A percentile compares a stretch with the other conserved stretches of the same genome.
These are phyloP conservation scores for Pulveroboletus sp. DNA, from an alignment of 768 basidiomycete genomes.

Conservation along the genomic window DNA sequence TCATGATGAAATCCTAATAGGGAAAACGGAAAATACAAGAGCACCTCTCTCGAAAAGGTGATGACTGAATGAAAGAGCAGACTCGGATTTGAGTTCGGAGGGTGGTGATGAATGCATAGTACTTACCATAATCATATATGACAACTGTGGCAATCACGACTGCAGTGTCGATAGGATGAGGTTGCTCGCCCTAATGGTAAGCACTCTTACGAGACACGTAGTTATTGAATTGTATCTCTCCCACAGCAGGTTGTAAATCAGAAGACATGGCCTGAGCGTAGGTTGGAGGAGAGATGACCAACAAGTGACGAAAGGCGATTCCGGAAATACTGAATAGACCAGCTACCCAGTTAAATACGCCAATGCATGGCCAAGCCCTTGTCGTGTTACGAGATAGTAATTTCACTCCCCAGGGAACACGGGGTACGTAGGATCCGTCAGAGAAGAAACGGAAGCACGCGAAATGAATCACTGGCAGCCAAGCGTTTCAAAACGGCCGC, in stretches of 20 bases:
- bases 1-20: neutral
- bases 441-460: neutral
- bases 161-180: slow-evolving; percentile 4
- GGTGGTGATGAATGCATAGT: neutral
- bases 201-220: slow-evolving; percentile 6
- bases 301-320: neutral
- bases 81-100: neutral
- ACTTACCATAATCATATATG: slow-evolving; percentile 21
- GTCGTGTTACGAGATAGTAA: neutral
- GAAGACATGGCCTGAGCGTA: slow-evolving; percentile 10
- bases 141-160: slow-evolving; percentile 9
- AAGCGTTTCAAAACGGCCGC: neutral
- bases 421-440: too few relatives aligned
- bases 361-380: neutral
- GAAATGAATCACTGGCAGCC: neutral
- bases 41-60: slow-evolving; percentile 16
- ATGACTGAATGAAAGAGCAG: slow-evolving; percentile 6
- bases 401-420: neutral
- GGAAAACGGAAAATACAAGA: neutral
- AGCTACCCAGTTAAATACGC: neutral
- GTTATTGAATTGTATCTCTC: slow-evolving; percentile 5
- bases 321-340: neutral
- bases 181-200: neutral
- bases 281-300: too few relatives aligned
- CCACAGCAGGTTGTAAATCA: slow-evolving; percentile 2